Base-by-base conservation (phyloP, 371 early-diverging fungal species). In the Mucor racemosus region DNA sequence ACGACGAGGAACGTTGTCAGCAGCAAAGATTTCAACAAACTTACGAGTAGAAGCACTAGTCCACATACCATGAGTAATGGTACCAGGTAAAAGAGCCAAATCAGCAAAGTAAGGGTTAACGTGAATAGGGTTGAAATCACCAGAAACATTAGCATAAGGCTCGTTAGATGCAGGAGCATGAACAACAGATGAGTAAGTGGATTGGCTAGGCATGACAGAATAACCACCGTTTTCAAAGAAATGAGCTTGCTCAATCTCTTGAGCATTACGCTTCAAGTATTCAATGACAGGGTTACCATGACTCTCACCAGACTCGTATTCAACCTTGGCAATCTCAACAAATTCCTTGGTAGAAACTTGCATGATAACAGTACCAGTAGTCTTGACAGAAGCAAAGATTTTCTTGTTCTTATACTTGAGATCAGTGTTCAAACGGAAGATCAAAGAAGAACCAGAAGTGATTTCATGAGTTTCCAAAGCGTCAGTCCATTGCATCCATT, bases 31-130 rank as follows among this genome's bases (percentile, higher is more conserved):
- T 79, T 97, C 98, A 60, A 97, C 95, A 79, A 96, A 94, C 85
- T 94, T 94, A 80, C 97, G 92, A 57, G 96, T 93, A 15, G 96
- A 91, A 15, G 98, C 98, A 62, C 90, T 88, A 63, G 97, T 97
- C 97, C 97, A 97, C 97, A 97, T 96, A 65, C 98, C 98, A 77
- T 97, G 98, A 31, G 98, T 97, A 72, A 97, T 97, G 40, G 97
- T 96, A 66, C 93, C 96, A 57, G 98, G 97, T 62, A 97, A 88
- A 57, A 87, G 86, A 61, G 96, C 96, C 38, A 95, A 79, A 66
- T 95, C 95, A 65, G 97, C 94, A 88, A 97, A 94, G 90, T 95
- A 96, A 59, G 94, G 92, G 89, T 95, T 96, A 77, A 93, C 94
- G 86, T 97, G 98, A 70, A 97, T 97, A 34, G 98, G 98, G 81